Evolutionary conservation across 495 filamentous ascomycete genomes (phyloP), one percentile per base, ranked within the genome.

Genomic region (Choiromyces venosus): DNA sequence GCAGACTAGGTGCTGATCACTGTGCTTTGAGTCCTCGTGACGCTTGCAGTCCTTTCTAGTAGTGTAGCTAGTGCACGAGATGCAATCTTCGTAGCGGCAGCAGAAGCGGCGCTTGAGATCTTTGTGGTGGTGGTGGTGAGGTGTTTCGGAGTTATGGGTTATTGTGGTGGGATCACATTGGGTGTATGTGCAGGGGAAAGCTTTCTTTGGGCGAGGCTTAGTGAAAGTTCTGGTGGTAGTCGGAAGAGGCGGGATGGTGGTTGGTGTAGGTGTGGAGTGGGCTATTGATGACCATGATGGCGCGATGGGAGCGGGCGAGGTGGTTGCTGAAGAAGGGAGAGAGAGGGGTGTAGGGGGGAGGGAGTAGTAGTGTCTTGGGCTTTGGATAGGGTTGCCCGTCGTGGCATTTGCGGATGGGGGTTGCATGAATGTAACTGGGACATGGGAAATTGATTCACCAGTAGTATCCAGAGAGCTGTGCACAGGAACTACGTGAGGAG

Each of bases 21-120:
- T 72, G n/a, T 80, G 78, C 8, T 75, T 72, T 2, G 39, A 67
- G 5, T 46, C 18, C 42, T 77, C 74, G 9, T 80, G 78, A 1
- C 78, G 42, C 5, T 80, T 70, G 0, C 78, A 36, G n/a, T 80
- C 78, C 39, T 80, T 80, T 19, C 35, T n/a, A 0, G 78, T 75
- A 1, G 67, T 69, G 12, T 77, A 80, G 1, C 70, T 66, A 5
- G 35, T 35, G 46, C 46, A 56, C 21, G 19, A 36, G 2, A 46
- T n/a, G 42, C 78, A 80, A 8, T 0, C 64, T 4, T 21, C 0
- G 19, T 42, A 38, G 0, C 37, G 39, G n/a, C 78, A 80, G 0
- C 19, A 9, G 36, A 80, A 80, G n/a, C 46, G 46, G 3, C 1
- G 46, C 4, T 56, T 56, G 8, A n/a, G 9, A 0, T 78, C 44